Percentiles rank a stretch among this genome's conserved stretches.
Evolutionary conservation across 2,329 filamentous ascomycete species (phyloP).

Genomic region (Fusarium algeriense): DNA sequence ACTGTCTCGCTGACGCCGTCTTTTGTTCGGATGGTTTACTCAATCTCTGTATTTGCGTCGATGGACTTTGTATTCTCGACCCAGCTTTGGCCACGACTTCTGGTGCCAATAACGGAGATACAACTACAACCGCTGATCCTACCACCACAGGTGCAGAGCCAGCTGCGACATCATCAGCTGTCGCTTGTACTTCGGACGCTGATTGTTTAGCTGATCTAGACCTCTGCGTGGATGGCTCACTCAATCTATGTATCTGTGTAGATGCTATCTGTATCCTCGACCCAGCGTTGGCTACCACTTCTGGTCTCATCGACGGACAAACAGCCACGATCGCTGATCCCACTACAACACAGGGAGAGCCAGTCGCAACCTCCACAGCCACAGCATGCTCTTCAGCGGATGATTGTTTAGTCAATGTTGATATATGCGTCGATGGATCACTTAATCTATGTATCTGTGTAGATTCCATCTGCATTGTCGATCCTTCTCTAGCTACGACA

Average conservation of each 20-base stretch:
- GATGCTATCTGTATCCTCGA: not conserved
- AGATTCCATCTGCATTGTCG: too few relatives aligned
- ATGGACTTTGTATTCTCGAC: not conserved
- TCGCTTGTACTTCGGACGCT: not conserved
- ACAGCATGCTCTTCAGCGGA: too few relatives aligned
- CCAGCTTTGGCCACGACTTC: not conserved
- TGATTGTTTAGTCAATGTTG: too few relatives aligned
- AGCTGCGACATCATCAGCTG: not conserved
- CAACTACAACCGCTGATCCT: not conserved
- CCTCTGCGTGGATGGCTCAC: not conserved
- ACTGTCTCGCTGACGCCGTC: not conserved
- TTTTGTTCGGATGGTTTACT: not conserved
- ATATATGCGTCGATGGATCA: too few relatives aligned
- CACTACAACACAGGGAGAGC: too few relatives aligned
- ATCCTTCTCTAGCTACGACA: too few relatives aligned
- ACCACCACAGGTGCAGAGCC: not conserved
- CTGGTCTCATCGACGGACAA: not conserved
- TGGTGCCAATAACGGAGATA: not conserved
- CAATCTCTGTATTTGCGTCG: not conserved
- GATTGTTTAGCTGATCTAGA: not conserved
- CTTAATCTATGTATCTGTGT: too few relatives aligned
- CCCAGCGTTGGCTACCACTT: not conserved
- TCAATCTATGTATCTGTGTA: slow-evolving; percentile 1
- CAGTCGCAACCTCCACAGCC: too few relatives aligned
- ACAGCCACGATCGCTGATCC: too few relatives aligned